These are phyloP conservation scores for Paracamarosporium sp. DNA, from an alignment of 2,329 filamentous ascomycete genomes.

Conservation along the genomic window DNA sequence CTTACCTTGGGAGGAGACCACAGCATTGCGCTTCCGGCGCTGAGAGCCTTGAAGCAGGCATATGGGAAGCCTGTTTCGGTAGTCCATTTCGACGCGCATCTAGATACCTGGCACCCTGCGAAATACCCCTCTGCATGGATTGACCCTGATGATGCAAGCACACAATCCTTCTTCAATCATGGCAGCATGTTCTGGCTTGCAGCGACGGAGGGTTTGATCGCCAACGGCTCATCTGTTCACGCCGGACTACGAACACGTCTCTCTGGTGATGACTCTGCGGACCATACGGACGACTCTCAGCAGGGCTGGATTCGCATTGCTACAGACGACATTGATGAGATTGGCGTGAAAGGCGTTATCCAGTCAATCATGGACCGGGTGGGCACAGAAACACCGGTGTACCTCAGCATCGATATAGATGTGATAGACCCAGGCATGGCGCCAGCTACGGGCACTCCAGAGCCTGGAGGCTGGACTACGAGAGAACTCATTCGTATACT, in stretches of 20 bases:
- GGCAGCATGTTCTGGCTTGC: slow-evolving; percentile 94
- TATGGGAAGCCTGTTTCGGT: slow-evolving; percentile 56
- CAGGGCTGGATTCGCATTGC: slow-evolving; percentile 83
- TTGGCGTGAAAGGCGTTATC: slow-evolving; percentile 75
- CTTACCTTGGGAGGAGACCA: slow-evolving; percentile 59
- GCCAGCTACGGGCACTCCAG: slow-evolving; percentile 85
- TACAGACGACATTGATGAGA: slow-evolving; percentile 87
- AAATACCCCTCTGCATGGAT: slow-evolving; percentile 82
- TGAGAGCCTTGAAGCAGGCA: slow-evolving; percentile 55
- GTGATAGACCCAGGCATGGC: slow-evolving; percentile 76
- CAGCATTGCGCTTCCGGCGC: slow-evolving; percentile 58
- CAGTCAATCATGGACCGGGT: slow-evolving; percentile 73
- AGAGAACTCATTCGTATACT: slow-evolving; percentile 85
- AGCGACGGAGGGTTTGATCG: slow-evolving; percentile 78
- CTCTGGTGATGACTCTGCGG: slow-evolving; percentile 68
- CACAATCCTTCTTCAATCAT: slow-evolving; percentile 81
- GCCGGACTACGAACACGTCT: slow-evolving; percentile 82
- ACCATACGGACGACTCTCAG: slow-evolving; percentile 71
- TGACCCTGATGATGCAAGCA: slow-evolving; percentile 55
- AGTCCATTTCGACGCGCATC: slow-evolving; percentile 65
- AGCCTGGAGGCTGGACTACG: slow-evolving; percentile 90
- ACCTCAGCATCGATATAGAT: slow-evolving; percentile 82
- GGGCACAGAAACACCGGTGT: slow-evolving; percentile 78
- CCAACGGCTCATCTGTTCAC: slow-evolving; percentile 77
- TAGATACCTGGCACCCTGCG: slow-evolving; percentile 85